Evolutionary conservation across 2,329 filamentous ascomycete genomes (phyloP), one percentile per base, ranked within the genome.

Genomic region (Xylaria sp.): DNA sequence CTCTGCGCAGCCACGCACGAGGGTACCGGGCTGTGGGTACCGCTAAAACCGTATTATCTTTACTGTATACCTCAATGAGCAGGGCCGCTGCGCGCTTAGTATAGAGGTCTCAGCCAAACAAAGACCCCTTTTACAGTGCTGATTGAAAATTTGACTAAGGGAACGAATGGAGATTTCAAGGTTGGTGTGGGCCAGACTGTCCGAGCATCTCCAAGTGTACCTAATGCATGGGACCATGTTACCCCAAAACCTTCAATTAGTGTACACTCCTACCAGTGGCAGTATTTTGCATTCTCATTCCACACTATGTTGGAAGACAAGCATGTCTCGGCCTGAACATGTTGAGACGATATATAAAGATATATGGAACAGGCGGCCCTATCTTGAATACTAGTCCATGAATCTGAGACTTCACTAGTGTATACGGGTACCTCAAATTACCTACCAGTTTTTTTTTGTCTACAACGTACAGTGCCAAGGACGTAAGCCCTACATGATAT

Each of bases 1-100:
- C 41, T 36, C 31, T 43, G 48, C 62, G 55, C 48, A 65, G 63
- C 63, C 55, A 60, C 48, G 25, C 25, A 48, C 20, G 33, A 31
- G 55, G 55, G 33, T 43, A 54, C 56, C 52, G 52, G 52, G 28
- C 31, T 55, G 25, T 28, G 33, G 41, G 39, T 55, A 49, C 55
- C 13, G 49, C 31, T 15, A 18, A 15, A 6, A 54, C 18, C 13
- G 25, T 7, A n/a, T 10, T 5, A 2, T 3, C 1, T 31, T 4
- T 39, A 56, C 31, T 39, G 54, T 25, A 20, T 39, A 57, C 8
- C 6, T 7, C n/a, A 1, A 20, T n/a, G 31, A 36, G 13, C 18
- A 55, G 18, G 54, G 54, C 12, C 39, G 20, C 12, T 33, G 18
- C n/a, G 28, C 28, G 2, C 52, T 20, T 5, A n/a, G n/a, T 15